Conservation (phyloP, 768 basidiomycete genomes). For the Tulasnella sp. region DNA sequence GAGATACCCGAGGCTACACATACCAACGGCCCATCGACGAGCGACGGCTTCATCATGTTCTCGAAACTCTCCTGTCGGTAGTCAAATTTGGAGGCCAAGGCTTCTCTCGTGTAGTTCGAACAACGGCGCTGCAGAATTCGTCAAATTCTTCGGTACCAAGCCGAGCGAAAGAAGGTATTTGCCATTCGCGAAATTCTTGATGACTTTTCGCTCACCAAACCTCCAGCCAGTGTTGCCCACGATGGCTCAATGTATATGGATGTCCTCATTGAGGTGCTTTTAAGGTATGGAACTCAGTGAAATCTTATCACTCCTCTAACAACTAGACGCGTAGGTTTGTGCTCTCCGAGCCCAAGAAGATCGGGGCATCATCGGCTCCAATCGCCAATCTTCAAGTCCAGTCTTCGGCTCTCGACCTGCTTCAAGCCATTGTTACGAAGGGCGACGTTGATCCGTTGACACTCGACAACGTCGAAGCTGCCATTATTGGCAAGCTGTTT, state of each 20-base stretch:
- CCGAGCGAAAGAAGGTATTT: constrained; percentile 58
- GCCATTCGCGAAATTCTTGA: background rate
- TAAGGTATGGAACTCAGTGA: constrained; percentile 49
- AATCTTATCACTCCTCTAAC: background rate
- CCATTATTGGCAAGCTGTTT: constrained; percentile 71
- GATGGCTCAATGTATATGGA: constrained; percentile 63
- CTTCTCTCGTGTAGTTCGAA: constrained; percentile 69
- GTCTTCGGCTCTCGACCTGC: constrained; percentile 68
- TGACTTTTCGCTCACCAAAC: background rate
- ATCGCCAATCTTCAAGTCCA: constrained; percentile 65
- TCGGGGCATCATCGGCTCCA: constrained; percentile 51
- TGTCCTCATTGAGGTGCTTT: constrained; percentile 64
- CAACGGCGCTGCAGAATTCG: constrained; percentile 60
- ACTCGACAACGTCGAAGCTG: constrained; percentile 64
- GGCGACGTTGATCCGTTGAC: constrained; percentile 67
- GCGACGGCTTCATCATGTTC: constrained; percentile 61
- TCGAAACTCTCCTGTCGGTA: constrained; percentile 73
- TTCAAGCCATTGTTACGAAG: constrained; percentile 76
- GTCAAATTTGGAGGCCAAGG: constrained; percentile 88
- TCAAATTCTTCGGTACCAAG: constrained; percentile 59
- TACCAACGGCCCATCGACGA: constrained; percentile 81
- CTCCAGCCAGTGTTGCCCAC: constrained; percentile 44
- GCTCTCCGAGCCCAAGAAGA: constrained; percentile 67
- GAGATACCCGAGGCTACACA: constrained; percentile 59
- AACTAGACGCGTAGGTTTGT: constrained; percentile 52